phyloP scores from a whole-genome alignment of 2,329 filamentous ascomycete genomes.

The Corinectria fuckeliana region DNA sequence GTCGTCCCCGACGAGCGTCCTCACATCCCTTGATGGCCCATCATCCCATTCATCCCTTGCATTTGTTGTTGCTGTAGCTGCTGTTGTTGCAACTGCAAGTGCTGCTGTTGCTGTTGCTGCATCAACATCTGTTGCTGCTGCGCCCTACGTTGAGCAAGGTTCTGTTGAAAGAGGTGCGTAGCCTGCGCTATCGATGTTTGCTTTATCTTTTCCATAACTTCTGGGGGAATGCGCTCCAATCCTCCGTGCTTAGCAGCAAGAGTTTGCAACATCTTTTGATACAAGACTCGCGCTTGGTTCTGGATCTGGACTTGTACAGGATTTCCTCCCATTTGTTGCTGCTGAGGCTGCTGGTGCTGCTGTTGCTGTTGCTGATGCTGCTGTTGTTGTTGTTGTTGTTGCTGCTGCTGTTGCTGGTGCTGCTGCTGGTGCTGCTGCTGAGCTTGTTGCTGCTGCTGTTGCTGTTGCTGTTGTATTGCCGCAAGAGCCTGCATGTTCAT shows the following conservation, averaged over 20 bases:
- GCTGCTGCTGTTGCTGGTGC: conserved; percentile 41
- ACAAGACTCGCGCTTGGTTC: conserved; percentile 46
- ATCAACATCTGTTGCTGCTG: conserved; percentile 45
- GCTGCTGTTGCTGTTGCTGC: conserved; percentile 48
- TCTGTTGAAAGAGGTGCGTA: conserved; percentile 42
- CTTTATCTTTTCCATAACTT: conserved; percentile 54
- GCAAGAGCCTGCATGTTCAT: conserved; percentile 49
- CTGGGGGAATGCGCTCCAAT: conserved; percentile 53
- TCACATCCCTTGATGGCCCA: conserved; percentile 58
- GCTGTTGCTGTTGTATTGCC: conserved; percentile 48
- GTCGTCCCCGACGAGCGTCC: background rate
- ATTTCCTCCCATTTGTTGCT: conserved; percentile 42
- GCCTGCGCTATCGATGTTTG: conserved; percentile 49
- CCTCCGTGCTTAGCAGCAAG: conserved; percentile 49
- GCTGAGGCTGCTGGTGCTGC: conserved; percentile 38
- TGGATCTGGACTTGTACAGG: conserved; percentile 44
- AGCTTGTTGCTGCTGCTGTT: conserved; percentile 46
- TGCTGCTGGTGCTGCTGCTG: conserved; percentile 44
- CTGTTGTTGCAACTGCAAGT: conserved; percentile 30
- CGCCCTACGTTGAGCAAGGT: conserved; percentile 42
- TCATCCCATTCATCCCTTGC: conserved; percentile 60
- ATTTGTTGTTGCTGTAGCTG: conserved; percentile 36
- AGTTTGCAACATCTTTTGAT: conserved; percentile 45
- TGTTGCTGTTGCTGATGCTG: conserved; percentile 44
- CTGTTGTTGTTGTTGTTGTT: conserved; percentile 40